Base-by-base conservation (phyloP, 495 filamentous ascomycete genomes). In the Staphylotrichum longicolle region DNA sequence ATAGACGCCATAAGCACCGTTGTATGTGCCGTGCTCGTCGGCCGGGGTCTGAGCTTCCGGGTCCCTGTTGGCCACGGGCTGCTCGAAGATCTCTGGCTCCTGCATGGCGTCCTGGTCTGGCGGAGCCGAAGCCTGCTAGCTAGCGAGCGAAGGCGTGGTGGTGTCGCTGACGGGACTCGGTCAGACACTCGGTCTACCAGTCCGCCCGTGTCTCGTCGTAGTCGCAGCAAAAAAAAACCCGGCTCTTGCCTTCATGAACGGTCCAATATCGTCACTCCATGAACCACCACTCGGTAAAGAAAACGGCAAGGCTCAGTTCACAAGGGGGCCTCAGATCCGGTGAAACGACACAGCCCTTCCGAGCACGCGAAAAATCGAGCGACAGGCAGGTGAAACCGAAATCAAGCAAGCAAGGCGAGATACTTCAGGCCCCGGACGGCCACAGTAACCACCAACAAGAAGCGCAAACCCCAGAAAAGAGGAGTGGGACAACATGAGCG, bases 1-100 rank as follows among this genome's bases (percentile, higher is more conserved):
- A 58, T 68, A 62, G 10, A 63, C 20, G 20, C 20, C 20, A 27
- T 27, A 47, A 10, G 70, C 58, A 46, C 52, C 57, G 44, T 62
- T 56, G 60, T 66, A 73, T 4, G 66, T 68, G 47, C 61, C 53
- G 32, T 60, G 37, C 34, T 73, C 68, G 11, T 68, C 66, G 33
- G 57, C 61, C 15, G 30, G 32, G 35, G 54, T 49, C 27, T 54
- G 40, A 35, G 66, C 56, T 20, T 72, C 68, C 39, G 60, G 54
- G 50, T 72, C 70, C 62, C 68, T 68, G 57, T 46, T 54, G 34
- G 61, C 62, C 39, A 74, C 65, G 30, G 72, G 71, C 63, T 70
- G 69, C 50, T 69, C 67, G 59, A 72, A 74, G 63, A 74, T 73
- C 34, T 71, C 67, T 32, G 72, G 72, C 44, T 74, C 72, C 46